Conservation (phyloP, 2,329 filamentous ascomycete species). For the Neofusicoccum kwambonambiense region DNA sequence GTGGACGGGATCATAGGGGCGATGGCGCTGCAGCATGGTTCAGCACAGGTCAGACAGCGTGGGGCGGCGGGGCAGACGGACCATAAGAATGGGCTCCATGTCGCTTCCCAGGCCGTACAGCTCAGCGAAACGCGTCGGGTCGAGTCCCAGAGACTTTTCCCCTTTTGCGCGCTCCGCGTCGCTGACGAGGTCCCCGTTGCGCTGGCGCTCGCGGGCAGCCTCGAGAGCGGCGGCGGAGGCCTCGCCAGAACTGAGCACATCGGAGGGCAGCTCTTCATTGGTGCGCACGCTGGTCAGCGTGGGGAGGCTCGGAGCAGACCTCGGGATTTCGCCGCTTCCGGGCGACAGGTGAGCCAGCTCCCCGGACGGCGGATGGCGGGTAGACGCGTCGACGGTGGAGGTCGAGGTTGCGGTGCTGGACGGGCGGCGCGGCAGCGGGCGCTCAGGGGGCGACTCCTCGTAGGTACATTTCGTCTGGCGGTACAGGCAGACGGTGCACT, state of each 20-base stretch:
- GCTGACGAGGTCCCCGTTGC: slow-evolving; percentile 5
- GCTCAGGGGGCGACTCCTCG: slow-evolving; percentile 10
- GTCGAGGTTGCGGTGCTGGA: background rate
- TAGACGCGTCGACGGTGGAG: background rate
- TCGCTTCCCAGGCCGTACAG: slow-evolving; percentile 21
- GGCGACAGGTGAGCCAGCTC: slow-evolving; percentile 1
- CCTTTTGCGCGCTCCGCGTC: slow-evolving; percentile 5
- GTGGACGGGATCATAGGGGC: slow-evolving; percentile 16
- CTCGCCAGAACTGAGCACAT: slow-evolving; percentile 8
- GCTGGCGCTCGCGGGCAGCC: slow-evolving; percentile 9
- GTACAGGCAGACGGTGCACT: slow-evolving; percentile 18
- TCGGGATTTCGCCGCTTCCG: background rate
- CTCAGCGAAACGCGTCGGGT: slow-evolving; percentile 18
- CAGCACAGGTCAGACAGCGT: background rate
- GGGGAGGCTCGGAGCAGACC: slow-evolving; percentile 1
- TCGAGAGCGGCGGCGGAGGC: slow-evolving; percentile 6
- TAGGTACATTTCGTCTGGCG: slow-evolving; percentile 12
- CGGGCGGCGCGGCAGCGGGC: slow-evolving; percentile 4
- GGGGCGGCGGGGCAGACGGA: background rate
- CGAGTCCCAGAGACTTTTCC: slow-evolving; percentile 17
- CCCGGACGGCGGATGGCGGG: background rate
- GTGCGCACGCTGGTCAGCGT: background rate
- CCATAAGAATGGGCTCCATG: slow-evolving; percentile 22
- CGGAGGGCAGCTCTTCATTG: slow-evolving; percentile 15
- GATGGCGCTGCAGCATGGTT: slow-evolving; percentile 15